Evolutionary conservation across 768 basidiomycete species (phyloP).

Genomic region (Pholiota conissans): DNA sequence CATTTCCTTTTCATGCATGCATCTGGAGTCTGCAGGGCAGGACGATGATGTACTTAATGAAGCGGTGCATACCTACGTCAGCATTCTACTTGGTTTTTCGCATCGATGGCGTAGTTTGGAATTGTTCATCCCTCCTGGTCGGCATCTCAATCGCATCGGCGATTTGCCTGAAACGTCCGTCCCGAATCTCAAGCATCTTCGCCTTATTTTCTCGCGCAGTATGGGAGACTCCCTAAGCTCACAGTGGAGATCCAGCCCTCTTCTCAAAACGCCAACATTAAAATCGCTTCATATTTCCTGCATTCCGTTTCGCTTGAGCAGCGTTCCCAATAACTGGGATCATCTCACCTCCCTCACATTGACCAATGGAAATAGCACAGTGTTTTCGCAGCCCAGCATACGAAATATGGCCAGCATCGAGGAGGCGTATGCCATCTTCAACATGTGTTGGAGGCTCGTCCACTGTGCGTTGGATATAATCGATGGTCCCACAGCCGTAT

Average conservation of each 20-base stretch:
- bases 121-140: slow-evolving; percentile 6
- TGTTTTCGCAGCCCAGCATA: too few species aligned
- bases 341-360: slow-evolving; percentile 12
- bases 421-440: slow-evolving; percentile 10
- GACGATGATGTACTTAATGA: too few species aligned
- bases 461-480: slow-evolving; percentile 12
- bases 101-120: slow-evolving; percentile 14
- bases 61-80: too few species aligned
- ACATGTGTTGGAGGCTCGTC: slow-evolving; percentile 1
- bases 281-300: slow-evolving; percentile 6
- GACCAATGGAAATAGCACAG: neutral
- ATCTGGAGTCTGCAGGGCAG: too few species aligned
- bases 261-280: slow-evolving; percentile 8
- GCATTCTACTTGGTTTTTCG: slow-evolving; percentile 9
- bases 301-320: slow-evolving; percentile 6
- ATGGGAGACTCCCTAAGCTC: too few species aligned
- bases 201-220: slow-evolving; percentile 17
- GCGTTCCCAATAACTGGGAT: slow-evolving; percentile 2
- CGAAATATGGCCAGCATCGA: too few species aligned
- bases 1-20: too few species aligned
- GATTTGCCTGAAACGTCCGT: neutral
- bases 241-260: slow-evolving; percentile 7
- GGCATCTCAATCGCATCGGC: neutral
- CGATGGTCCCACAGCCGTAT: slow-evolving; percentile 1
- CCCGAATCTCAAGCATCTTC: slow-evolving; percentile 8